Base-by-base conservation (phyloP, 352 stramenopile genomes). In the Pythium aphanidermatum region DNA sequence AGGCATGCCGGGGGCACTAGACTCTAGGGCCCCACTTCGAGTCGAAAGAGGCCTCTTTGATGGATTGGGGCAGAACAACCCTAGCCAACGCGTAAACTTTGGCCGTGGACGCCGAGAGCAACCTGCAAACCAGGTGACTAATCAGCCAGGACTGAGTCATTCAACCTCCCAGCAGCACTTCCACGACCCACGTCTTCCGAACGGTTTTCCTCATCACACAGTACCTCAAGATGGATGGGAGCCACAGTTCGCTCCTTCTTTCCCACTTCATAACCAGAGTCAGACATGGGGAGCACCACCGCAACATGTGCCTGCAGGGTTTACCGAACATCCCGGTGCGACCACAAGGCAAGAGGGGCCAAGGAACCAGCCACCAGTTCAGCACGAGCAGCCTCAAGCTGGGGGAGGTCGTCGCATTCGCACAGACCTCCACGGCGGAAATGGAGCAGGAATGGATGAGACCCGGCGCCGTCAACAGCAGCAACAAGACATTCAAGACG, bases 401-500 rank as follows among this genome's bases (percentile, higher is more conserved):
- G 37, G 9, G 11, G 48, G 12, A 19, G 34, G 41, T 2, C 50
- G 41, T 10, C 50, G 50, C 0, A 41, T 51, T 19, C 60, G 62
- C 3, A 75, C 33, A 8, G 50, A 78, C 45, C 25, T 70, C 17
- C 65, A 73, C 12, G 57, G 68, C 14, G 55, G 68, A 2, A 40
- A 26, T 27, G 31, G 44, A 5, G 14, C 23, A 3, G 28, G 24
- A 26, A 23, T 12, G 12, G 46, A 57, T 21, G 43, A 51, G 12
- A 34, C 38, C 21, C 37, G 17, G 26, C 40, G 42, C 0, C 46
- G 41, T 5, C 48, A 63, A 23, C 51, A 69, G 47, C 60, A 68
- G 36, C 60, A 65, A 23, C 65, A 72, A 13, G 70, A 75, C 25
- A 77, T 85, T 45, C 70, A 85, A 44, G 55, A 65, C 13, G 55